Percentiles rank a stretch among this genome's conserved stretches.
phyloP scores from a whole-genome alignment of 2,329 filamentous ascomycete genomes.

The Lecanoromycetidae sp. region DNA sequence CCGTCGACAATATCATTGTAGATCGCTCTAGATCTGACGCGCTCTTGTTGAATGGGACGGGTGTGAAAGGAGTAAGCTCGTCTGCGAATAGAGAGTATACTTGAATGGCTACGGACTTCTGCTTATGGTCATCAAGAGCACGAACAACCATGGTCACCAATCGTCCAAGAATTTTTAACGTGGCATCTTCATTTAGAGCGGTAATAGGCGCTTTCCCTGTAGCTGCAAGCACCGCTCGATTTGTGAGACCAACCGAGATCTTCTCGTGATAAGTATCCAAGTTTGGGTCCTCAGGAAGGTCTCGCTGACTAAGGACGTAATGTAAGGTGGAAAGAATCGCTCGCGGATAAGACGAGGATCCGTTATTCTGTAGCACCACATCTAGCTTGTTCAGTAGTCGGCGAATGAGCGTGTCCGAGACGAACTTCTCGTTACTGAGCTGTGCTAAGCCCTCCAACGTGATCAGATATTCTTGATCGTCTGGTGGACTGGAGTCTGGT shows the following conservation, averaged over 20 bases:
- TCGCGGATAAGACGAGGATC: conserved; percentile 43
- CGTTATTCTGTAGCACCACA: conserved; percentile 40
- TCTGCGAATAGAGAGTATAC: conserved; percentile 41
- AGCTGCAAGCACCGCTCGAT: conserved; percentile 28
- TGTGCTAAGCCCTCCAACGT: conserved; percentile 53
- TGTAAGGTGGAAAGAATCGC: conserved; percentile 50
- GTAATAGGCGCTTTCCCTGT: conserved; percentile 26
- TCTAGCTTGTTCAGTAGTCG: conserved; percentile 52
- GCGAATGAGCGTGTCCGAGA: conserved; percentile 52
- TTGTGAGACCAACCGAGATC: conserved; percentile 33
- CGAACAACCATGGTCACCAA: conserved; percentile 49
- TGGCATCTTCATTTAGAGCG: conserved; percentile 38
- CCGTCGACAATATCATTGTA: conserved; percentile 45
- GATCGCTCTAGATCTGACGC: conserved; percentile 26
- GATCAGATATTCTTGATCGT: conserved; percentile 36
- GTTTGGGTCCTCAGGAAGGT: conserved; percentile 31
- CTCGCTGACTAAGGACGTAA: conserved; percentile 46
- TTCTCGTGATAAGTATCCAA: conserved; percentile 38
- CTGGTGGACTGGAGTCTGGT: conserved; percentile 43
- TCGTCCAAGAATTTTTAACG: conserved; percentile 48
- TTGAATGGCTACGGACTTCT: conserved; percentile 40
- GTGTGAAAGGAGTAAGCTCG: conserved; percentile 24
- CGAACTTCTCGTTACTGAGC: conserved; percentile 48
- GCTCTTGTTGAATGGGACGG: conserved; percentile 26
- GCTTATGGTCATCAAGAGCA: conserved; percentile 40